A percentile compares a stretch with the other conserved stretches of the same genome.
Evolutionary conservation across 345 rosid genomes (phyloP).

Genomic region (Acer campestre): DNA sequence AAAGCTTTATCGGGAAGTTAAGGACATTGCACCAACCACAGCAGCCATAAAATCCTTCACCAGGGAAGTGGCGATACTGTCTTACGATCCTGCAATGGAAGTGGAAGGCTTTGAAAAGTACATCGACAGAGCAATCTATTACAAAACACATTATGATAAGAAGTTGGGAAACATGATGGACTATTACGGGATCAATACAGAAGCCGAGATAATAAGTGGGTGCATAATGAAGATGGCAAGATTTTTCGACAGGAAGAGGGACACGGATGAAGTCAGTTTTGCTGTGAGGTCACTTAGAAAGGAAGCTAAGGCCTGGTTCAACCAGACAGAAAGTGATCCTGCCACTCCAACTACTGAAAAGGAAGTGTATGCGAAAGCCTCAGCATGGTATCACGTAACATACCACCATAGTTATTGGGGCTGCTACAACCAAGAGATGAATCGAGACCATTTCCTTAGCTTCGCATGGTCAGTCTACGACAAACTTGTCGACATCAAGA

Average conservation of each 20-base stretch:
- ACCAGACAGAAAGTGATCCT: not conserved
- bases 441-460: constrained; percentile 28
- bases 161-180: constrained; percentile 46
- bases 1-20: constrained; percentile 49
- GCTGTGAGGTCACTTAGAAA: constrained; percentile 29
- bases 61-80: constrained; percentile 31
- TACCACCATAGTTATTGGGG: constrained; percentile 30
- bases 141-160: constrained; percentile 41
- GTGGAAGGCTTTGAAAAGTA: constrained; percentile 42
- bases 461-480: constrained; percentile 35
- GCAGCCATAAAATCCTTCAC: constrained; percentile 35
- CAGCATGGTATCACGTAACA: constrained; percentile 37
- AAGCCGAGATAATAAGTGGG: constrained; percentile 52
- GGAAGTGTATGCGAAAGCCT: constrained; percentile 23
- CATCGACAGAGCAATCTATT: constrained; percentile 33
- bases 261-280: constrained; percentile 38
- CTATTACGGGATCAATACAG: constrained; percentile 45
- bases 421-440: not conserved
- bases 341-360: not conserved
- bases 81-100: constrained; percentile 50
- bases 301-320: constrained; percentile 26
- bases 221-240: constrained; percentile 38
- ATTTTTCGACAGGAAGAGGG: constrained; percentile 42
- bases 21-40: constrained; percentile 28
- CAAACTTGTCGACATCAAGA: constrained; percentile 25